Base-by-base conservation (phyloP, 1,284 basidiomycete species). In the Sanghuangporus weigelae region DNA sequence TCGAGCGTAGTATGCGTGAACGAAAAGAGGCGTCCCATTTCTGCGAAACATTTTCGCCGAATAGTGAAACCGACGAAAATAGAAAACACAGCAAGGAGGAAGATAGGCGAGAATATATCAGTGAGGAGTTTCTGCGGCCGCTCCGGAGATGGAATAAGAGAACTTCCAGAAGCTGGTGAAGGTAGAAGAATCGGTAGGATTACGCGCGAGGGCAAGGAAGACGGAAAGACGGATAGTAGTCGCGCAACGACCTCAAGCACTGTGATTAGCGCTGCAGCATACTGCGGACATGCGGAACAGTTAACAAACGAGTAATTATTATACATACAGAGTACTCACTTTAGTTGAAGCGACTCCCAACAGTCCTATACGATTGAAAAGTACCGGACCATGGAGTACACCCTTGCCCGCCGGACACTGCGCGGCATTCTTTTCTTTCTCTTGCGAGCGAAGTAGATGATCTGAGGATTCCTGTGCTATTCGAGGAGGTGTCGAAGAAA, bases 1-100 rank as follows among this genome's bases (percentile, higher is more conserved):
- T 48, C 39, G 35, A 59, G 64, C 14, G 61, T 66, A 4, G 64
- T 64, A 21, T 64, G 63, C 12, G 53, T 60, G 44, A 64, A 64
- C 23, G 63, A 53, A 44, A 64, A 64, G 36, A 21, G 59, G 16
- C 59, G 63, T 7, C 63, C 63, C 53, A 65, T 54, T 7, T 44
- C 35, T 3, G 12, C 21, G 55, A 65, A 65, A 31, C 63, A 65
- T 16, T 39, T 42, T 10, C 38, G 39, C 8, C 63, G 63, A 35
- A 65, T 59, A 7, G 39, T 16, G 36, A 31, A 64, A 14, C 63
- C 63, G 21, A 59, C 44, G 50, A 39, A 39, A 21, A 64, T 57
- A 23, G 58, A 55, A 35, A 64, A 51, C 39, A 60, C 31, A 40
- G 50, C 39, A 11, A 50, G 6, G n/a, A 54, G 35, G 53, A 60